phyloP scores from a whole-genome alignment of 371 early-diverging fungal species.

The Gilbertella persicaria region DNA sequence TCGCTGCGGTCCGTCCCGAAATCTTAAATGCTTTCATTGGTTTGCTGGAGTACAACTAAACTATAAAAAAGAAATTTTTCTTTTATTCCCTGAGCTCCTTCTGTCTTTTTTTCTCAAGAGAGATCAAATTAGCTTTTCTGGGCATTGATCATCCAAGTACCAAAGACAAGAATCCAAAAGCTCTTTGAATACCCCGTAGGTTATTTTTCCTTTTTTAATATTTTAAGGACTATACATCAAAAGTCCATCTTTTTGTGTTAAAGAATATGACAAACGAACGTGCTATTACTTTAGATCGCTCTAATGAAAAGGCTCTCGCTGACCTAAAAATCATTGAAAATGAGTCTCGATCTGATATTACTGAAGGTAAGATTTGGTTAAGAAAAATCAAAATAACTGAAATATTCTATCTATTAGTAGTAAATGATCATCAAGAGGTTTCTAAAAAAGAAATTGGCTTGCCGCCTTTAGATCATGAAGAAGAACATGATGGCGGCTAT shows the following conservation, averaged over 20 bases:
- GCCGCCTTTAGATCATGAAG: constrained; percentile 4
- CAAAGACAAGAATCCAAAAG: too few species aligned
- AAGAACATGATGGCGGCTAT: constrained; percentile 55
- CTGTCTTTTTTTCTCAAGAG: too few species aligned
- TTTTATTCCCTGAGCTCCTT: too few species aligned
- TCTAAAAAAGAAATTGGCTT: not conserved
- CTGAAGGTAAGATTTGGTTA: constrained; percentile 16
- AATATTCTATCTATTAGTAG: not conserved
- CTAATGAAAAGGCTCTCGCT: constrained; percentile 4
- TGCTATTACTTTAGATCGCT: constrained; percentile 25
- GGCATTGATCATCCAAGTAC: too few species aligned
- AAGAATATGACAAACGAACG: constrained; percentile 29
- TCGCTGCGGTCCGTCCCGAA: too few species aligned
- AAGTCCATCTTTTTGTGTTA: not conserved
- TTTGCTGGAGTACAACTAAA: too few species aligned
- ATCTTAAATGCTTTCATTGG: too few species aligned
- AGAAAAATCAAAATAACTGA: not conserved
- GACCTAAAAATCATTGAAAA: constrained; percentile 5
- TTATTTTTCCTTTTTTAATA: constrained; percentile 3
- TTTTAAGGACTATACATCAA: not conserved
- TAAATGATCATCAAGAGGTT: constrained; percentile 1
- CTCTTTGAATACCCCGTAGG: constrained; percentile 22
- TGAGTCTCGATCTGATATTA: constrained; percentile 5
- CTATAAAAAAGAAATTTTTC: too few species aligned
- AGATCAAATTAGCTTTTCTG: too few species aligned